Evolutionary conservation across 805 yeast species (phyloP).

Genomic region (Ogataea methanolica): DNA sequence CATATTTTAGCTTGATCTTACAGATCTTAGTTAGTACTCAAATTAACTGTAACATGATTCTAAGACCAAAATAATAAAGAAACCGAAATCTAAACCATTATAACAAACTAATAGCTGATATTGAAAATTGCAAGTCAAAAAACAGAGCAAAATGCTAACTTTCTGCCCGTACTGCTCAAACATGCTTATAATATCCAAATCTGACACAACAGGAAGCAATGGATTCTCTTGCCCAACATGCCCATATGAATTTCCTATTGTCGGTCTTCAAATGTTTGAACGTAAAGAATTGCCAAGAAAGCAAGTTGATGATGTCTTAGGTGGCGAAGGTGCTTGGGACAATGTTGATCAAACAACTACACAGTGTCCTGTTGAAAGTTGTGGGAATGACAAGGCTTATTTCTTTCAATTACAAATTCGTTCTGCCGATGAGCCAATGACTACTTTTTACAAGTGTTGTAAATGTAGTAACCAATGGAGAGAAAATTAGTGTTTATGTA

Average conservation of each 20-base stretch:
- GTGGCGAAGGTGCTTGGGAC: slow-evolving; percentile 98
- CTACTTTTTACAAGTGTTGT: slow-evolving; percentile 94
- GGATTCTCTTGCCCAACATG: slow-evolving; percentile 88
- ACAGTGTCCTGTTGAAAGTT: slow-evolving; percentile 83
- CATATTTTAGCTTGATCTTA: too few species aligned
- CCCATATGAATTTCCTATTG: slow-evolving; percentile 89
- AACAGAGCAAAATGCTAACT: slow-evolving; percentile 58
- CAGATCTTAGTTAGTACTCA: too few species aligned
- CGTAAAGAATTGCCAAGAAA: slow-evolving; percentile 79
- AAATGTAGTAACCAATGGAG: slow-evolving; percentile 95
- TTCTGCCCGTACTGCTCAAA: slow-evolving; percentile 95
- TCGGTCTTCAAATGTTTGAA: slow-evolving; percentile 79
- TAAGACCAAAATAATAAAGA: too few species aligned
- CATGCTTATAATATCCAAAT: slow-evolving; percentile 72
- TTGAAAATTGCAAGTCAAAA: neutral
- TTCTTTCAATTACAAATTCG: slow-evolving; percentile 95
- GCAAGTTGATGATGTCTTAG: slow-evolving; percentile 92
- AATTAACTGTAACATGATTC: too few species aligned
- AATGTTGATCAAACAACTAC: slow-evolving; percentile 94
- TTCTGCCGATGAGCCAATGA: slow-evolving; percentile 99
- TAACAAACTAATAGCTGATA: neutral
- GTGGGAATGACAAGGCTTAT: slow-evolving; percentile 89
- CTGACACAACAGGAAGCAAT: slow-evolving; percentile 47
- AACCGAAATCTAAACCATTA: too few species aligned
- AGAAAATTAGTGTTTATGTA: slow-evolving; percentile 53